Evolutionary conservation across 2,329 filamentous ascomycete genomes (phyloP), one percentile per base, ranked within the genome.

Genomic region (Stagonosporopsis tanaceti): DNA sequence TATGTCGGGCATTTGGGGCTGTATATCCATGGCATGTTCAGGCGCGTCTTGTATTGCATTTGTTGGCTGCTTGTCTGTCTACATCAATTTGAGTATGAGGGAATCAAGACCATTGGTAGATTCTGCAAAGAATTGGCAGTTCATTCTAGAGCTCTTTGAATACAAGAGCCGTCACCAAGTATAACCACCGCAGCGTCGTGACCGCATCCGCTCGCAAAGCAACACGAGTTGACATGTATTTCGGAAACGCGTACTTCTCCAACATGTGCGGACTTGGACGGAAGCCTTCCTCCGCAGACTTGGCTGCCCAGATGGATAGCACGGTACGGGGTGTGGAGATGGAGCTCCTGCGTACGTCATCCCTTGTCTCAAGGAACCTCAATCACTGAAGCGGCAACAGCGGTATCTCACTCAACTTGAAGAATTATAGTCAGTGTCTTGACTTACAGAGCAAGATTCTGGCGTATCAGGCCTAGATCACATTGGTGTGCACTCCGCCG

Each of bases 11-110:
- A 52, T 45, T 47, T 34, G 47, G 39, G 45, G 48, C 30, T 57
- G 44, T 53, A 50, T 53, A 53, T 57, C 48, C 47, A 45, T 57
- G 17, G 54, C 39, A 57, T 50, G 38, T 57, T 57, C 38, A 40
- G 44, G 54, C 27, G 54, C 27, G 37, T 40, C 35, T 42, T 48
- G 39, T 32, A 52, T 57, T 15, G 34, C 35, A 47, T 48, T 34
- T 30, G 11, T 30, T 41, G 30, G 35, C n/a, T 37, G 5, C 39
- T n/a, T 57, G 42, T 24, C 7, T 12, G 25, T 25, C 7, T 39
- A 4, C 17, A 44, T 17, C 32, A 44, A 52, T 52, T 50, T 40
- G 40, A 50, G n/a, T 24, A n/a, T 28, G 8, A 12, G 40, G 20
- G n/a, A 20, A 14, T 30, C n/a, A 2, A 6, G 17, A 22, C 1